Percentiles rank a stretch among this genome's conserved stretches.
These are phyloP conservation scores for Verticillium zaregamsianum DNA, from an alignment of 2,329 filamentous ascomycete species.

Conservation along the genomic window DNA sequence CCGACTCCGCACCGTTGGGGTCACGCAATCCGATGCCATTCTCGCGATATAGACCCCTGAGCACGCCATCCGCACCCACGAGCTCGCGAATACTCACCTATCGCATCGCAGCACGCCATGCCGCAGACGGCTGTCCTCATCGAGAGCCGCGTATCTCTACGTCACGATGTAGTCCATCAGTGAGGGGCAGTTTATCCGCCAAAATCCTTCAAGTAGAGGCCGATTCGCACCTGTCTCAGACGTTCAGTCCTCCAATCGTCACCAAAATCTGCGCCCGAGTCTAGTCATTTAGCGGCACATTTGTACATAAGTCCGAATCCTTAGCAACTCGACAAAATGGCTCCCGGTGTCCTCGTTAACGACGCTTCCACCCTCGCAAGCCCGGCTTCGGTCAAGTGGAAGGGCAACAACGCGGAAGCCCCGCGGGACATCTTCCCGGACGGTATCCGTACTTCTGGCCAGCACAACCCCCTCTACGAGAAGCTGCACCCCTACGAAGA, in stretches of 20 bases:
- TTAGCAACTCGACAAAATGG: slow-evolving; percentile 7
- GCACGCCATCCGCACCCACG: slow-evolving; percentile 10
- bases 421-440: slow-evolving; percentile 38
- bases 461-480: slow-evolving; percentile 65
- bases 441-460: slow-evolving; percentile 56
- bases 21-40: neutral
- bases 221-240: neutral
- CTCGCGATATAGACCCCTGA: slow-evolving; percentile 12
- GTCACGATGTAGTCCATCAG: neutral
- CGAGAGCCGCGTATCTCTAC: neutral
- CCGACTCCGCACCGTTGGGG: neutral
- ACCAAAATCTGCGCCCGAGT: neutral
- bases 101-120: neutral
- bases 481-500: slow-evolving; percentile 61
- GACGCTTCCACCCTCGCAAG: slow-evolving; percentile 7
- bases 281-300: neutral
- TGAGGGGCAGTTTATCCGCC: neutral
- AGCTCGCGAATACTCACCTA: slow-evolving; percentile 9
- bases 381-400: slow-evolving; percentile 5
- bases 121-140: neutral
- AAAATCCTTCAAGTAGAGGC: neutral
- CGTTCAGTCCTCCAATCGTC: neutral
- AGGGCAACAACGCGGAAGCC: slow-evolving; percentile 26
- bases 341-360: slow-evolving; percentile 14
- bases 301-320: neutral